Evolutionary conservation across 2,329 filamentous ascomycete genomes (phyloP), one percentile per base, ranked within the genome.

Genomic region (Hymenoscyphus linearis): DNA sequence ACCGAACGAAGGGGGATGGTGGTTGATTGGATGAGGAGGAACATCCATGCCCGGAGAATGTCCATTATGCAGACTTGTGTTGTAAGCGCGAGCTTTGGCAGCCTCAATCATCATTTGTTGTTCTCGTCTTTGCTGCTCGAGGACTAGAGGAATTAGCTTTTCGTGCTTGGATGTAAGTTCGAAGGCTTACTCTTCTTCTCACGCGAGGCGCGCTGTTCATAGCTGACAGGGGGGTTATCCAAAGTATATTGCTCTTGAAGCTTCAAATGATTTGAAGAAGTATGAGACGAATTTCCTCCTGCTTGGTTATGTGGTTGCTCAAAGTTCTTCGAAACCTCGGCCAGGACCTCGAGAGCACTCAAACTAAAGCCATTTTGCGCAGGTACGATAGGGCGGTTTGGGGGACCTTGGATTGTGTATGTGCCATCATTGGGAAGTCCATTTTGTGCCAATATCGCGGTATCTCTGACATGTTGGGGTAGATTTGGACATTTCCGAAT

Each of bases 401-500:
- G 54, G 7, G n/a, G n/a, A 5, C 13, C 26, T 36, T 53, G 57
- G 9, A 58, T 18, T 40, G 74, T 74, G 31, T 57, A 40, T 16
- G 69, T 69, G 25, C 72, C 73, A 44, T 69, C 66, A 7, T 83
- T 82, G 65, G 82, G 82, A 62, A 91, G 82, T 66, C 89, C 88
- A 71, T 91, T 85, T 18, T 92, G 81, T 65, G 89, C 84, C 62
- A 91, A 79, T 66, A 88, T 82, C 60, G 89, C 89, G 70, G 88
- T 86, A 76, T 91, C 86, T 59, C 90, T 86, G 71, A 95, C 90
- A 61, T 84, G 81, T 64, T 89, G 80, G 65, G 86, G 85, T 58
- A 96, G 87, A 59, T 88, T 89, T 47, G 90, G 89, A 73, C 93
- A 97, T 79, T 89, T 91, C 74, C 93, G 95, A 58, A 90, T 87